Evolutionary conservation across 1,284 basidiomycete genomes (phyloP).

Genomic region (Paramarasmius palmivorus): DNA sequence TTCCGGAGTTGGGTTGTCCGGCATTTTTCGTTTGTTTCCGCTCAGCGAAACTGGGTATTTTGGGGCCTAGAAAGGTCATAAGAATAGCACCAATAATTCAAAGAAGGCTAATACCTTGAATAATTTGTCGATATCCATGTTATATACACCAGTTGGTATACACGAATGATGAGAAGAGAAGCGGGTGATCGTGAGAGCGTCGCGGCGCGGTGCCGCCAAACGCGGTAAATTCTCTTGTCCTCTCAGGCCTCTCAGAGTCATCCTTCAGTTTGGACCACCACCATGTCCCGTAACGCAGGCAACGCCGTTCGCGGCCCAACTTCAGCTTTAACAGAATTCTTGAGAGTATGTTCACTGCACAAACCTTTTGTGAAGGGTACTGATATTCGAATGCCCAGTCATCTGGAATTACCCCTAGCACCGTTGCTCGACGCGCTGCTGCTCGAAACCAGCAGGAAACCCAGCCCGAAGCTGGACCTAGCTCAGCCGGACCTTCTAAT

Average conservation of each 20-base stretch:
- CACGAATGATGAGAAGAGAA: neutral
- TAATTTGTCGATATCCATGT: conserved; percentile 79
- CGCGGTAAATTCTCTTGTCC: neutral
- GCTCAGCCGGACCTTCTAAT: conserved; percentile 32
- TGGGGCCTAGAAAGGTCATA: conserved; percentile 51
- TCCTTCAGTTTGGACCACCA: neutral
- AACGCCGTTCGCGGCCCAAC: conserved; percentile 87
- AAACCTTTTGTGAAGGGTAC: neutral
- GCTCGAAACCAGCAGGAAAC: conserved; percentile 43
- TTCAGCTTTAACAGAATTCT: conserved; percentile 90
- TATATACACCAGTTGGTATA: conserved; percentile 1
- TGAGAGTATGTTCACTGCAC: conserved; percentile 60
- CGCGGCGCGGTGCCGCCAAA: no score
- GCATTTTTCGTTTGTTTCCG: conserved; percentile 76
- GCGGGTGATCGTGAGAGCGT: conserved; percentile 3
- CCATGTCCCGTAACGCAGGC: conserved; percentile 51
- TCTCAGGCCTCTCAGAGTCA: conserved; percentile 1
- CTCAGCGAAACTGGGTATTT: conserved; percentile 54
- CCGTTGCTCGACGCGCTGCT: conserved; percentile 59
- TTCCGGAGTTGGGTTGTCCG: conserved; percentile 80
- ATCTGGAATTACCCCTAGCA: conserved; percentile 74
- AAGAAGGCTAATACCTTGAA: conserved; percentile 61
- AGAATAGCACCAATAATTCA: neutral
- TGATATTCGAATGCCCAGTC: conserved; percentile 45
- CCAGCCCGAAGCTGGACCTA: conserved; percentile 44